Evolutionary conservation across 352 stramenopile genomes (phyloP).

Genomic region (Pythium coloratum): DNA sequence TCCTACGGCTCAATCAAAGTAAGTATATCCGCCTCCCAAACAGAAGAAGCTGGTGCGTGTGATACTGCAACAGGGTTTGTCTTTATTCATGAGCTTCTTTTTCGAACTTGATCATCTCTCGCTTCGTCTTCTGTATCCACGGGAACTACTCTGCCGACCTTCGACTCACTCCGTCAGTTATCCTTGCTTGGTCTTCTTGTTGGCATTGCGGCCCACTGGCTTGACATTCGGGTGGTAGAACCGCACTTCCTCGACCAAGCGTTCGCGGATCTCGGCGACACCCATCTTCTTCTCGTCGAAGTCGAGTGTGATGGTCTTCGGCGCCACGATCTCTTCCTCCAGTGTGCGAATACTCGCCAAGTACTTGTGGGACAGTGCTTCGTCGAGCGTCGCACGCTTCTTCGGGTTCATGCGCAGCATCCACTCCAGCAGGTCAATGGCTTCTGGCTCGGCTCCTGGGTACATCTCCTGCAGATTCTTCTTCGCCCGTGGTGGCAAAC

Average conservation of each 20-base stretch:
- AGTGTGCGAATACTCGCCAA: slow-evolving; percentile 82
- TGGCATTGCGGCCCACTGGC: slow-evolving; percentile 2
- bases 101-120: neutral
- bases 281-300: slow-evolving; percentile 88
- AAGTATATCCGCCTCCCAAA: neutral
- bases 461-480: slow-evolving; percentile 86
- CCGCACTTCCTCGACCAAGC: slow-evolving; percentile 77
- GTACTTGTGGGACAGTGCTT: slow-evolving; percentile 84
- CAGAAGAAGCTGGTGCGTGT: neutral
- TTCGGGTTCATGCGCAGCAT: slow-evolving; percentile 89
- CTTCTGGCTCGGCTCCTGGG: slow-evolving; percentile 74
- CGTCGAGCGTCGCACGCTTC: slow-evolving; percentile 78
- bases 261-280: slow-evolving; percentile 75
- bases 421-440: slow-evolving; percentile 74
- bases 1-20: too few species aligned
- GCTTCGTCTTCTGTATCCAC: neutral
- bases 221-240: slow-evolving; percentile 67
- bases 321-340: slow-evolving; percentile 84
- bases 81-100: slow-evolving; percentile 12
- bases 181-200: slow-evolving; percentile 29
- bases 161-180: neutral
- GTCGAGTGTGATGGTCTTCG: slow-evolving; percentile 78
- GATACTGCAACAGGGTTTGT: slow-evolving; percentile 1
- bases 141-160: neutral
- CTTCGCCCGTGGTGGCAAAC: slow-evolving; percentile 60